Conservation (phyloP, 495 filamentous ascomycete species). For the Penicillium daleae region DNA sequence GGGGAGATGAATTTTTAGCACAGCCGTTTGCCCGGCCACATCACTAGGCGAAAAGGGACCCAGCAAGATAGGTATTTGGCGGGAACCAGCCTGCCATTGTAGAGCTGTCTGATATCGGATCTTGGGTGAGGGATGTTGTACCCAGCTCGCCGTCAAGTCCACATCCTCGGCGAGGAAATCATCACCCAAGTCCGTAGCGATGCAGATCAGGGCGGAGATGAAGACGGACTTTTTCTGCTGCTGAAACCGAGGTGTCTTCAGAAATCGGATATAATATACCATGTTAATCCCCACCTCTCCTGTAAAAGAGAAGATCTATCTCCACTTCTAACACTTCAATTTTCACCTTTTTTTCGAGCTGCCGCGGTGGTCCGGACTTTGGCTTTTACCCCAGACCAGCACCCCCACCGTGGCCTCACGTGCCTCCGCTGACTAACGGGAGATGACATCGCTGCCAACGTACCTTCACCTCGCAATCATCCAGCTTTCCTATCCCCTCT, state of each 20-base stretch:
- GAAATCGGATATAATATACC: slow-evolving; percentile 76
- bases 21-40: slow-evolving; percentile 30
- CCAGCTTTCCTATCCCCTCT: slow-evolving; percentile 2
- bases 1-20: slow-evolving; percentile 27
- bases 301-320: neutral
- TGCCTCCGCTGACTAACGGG: slow-evolving; percentile 30
- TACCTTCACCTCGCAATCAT: slow-evolving; percentile 6
- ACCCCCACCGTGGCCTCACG: slow-evolving; percentile 18
- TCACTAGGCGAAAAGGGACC: slow-evolving; percentile 36
- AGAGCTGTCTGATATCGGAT: slow-evolving; percentile 49
- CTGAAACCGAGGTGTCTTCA: slow-evolving; percentile 64
- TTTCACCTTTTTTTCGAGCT: neutral
- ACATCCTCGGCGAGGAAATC: slow-evolving; percentile 71
- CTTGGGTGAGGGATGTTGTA: slow-evolving; percentile 31
- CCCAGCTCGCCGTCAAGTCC: slow-evolving; percentile 53
- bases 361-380: neutral
- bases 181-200: slow-evolving; percentile 92
- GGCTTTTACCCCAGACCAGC: slow-evolving; percentile 23
- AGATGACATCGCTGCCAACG: slow-evolving; percentile 27
- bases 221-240: slow-evolving; percentile 41
- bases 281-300: slow-evolving; percentile 27
- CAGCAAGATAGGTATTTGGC: slow-evolving; percentile 48
- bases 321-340: neutral
- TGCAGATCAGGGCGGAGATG: slow-evolving; percentile 66
- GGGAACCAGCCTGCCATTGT: slow-evolving; percentile 58